These are phyloP conservation scores for Pleoardoris graminearum DNA, from an alignment of 2,329 filamentous ascomycete genomes.

Conservation along the genomic window DNA sequence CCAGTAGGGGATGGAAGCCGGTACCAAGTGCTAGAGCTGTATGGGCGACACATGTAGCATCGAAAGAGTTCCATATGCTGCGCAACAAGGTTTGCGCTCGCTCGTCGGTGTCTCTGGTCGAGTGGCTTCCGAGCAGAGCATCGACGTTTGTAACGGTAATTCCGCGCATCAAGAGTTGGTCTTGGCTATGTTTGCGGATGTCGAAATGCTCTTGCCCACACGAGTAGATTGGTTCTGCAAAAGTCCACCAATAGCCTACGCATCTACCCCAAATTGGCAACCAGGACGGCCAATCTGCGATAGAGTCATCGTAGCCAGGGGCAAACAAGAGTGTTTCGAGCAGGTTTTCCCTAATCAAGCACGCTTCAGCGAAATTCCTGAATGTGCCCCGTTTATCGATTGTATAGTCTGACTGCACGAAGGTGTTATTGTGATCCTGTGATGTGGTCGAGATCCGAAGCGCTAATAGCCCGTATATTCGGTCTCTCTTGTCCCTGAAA, in stretches of 20 bases:
- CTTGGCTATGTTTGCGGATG: not conserved
- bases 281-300: not conserved
- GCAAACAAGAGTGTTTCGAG: not conserved
- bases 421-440: not conserved
- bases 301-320: not conserved
- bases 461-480: not conserved
- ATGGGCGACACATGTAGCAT: not conserved
- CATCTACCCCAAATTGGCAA: too few species aligned
- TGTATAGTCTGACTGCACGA: not conserved
- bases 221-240: not conserved
- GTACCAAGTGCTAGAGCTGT: not conserved
- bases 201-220: not conserved
- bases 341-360: not conserved
- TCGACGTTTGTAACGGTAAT: not conserved
- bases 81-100: not conserved
- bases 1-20: not conserved
- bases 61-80: not conserved
- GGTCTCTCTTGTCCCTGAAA: not conserved
- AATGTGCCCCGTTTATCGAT: not conserved
- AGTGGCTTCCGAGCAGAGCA: not conserved
- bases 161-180: not conserved
- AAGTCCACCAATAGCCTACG: not conserved
- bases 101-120: not conserved
- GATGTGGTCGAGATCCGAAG: not conserved
- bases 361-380: not conserved